phyloP scores from a whole-genome alignment of 2,329 filamentous ascomycete genomes.

The Monilinia vaccinii-corymbosi region DNA sequence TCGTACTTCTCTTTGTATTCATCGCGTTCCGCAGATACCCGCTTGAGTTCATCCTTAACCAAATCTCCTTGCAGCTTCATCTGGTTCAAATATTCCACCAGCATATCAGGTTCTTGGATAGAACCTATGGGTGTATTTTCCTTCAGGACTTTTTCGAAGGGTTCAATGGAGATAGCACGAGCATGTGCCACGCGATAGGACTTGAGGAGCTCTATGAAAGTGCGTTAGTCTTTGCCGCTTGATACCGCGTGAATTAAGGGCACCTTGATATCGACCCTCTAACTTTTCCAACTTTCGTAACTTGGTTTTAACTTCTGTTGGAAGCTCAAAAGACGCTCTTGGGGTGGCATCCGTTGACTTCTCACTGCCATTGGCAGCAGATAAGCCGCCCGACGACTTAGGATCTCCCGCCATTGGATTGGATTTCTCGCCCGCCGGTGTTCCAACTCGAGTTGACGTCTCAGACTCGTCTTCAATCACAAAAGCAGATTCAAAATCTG shows the following conservation, averaged over 20 bases:
- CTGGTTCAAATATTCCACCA: slow-evolving; percentile 86
- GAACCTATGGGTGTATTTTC: slow-evolving; percentile 89
- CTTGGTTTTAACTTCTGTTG: slow-evolving; percentile 65
- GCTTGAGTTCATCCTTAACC: slow-evolving; percentile 87
- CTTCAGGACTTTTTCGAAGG: slow-evolving; percentile 82
- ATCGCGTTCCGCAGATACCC: slow-evolving; percentile 74
- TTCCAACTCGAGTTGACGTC: slow-evolving; percentile 50
- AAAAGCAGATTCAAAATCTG: slow-evolving; percentile 80
- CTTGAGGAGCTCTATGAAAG: slow-evolving; percentile 62
- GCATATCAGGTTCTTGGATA: slow-evolving; percentile 72
- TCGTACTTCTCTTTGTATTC: slow-evolving; percentile 67
- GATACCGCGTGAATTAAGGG: slow-evolving; percentile 9
- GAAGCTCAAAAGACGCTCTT: slow-evolving; percentile 35
- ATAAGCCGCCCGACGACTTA: slow-evolving; percentile 15
- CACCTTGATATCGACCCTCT: slow-evolving; percentile 79
- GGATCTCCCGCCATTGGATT: slow-evolving; percentile 16
- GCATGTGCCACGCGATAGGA: slow-evolving; percentile 90
- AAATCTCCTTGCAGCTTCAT: slow-evolving; percentile 80
- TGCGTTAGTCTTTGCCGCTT: slow-evolving; percentile 13
- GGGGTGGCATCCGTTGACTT: slow-evolving; percentile 17
- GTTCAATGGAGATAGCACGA: slow-evolving; percentile 77
- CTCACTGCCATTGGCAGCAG: slow-evolving; percentile 24
- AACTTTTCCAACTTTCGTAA: slow-evolving; percentile 84
- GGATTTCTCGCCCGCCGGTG: slow-evolving; percentile 38
- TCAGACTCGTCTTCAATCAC: slow-evolving; percentile 75